A percentile compares a stretch with the other conserved stretches of the same genome.
Conservation (phyloP, 345 rosid species). For the Kandelia obovata region DNA sequence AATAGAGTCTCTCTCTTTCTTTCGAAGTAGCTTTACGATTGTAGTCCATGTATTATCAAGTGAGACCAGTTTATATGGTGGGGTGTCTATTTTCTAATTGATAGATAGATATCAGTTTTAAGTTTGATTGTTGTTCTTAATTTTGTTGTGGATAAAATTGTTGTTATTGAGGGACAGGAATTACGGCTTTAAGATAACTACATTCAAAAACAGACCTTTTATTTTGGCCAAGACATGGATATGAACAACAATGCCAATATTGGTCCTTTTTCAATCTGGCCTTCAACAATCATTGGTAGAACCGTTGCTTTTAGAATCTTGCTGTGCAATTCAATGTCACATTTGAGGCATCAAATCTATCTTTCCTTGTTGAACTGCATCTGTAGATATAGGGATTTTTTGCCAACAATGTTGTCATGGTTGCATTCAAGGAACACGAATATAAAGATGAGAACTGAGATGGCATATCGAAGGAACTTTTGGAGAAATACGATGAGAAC, state of each 20-base stretch:
- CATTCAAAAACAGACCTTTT: not conserved
- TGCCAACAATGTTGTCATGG: conserved; percentile 66
- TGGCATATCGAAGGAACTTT: conserved; percentile 91
- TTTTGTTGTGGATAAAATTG: not conserved
- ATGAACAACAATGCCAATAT: conserved; percentile 84
- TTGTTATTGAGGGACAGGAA: not conserved
- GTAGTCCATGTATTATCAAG: not conserved
- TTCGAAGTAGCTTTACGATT: not conserved
- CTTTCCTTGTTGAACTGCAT: conserved; percentile 37
- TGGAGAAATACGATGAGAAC: conserved; percentile 95
- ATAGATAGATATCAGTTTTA: not conserved
- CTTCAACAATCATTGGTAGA: conserved; percentile 73
- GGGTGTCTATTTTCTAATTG: not conserved
- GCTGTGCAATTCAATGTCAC: conserved; percentile 68
- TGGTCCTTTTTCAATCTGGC: conserved; percentile 83
- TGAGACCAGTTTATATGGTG: too few species aligned
- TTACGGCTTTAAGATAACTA: not conserved
- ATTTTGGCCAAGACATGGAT: conserved; percentile 49
- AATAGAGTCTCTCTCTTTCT: too few species aligned
- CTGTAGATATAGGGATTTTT: conserved; percentile 35
- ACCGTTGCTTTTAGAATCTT: conserved; percentile 80
- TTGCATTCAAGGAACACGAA: conserved; percentile 85
- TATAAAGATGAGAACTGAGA: conserved; percentile 79
- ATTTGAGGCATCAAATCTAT: conserved; percentile 51
- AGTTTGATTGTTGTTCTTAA: not conserved